Evolutionary conservation across 2,329 filamentous ascomycete species (phyloP).

Genomic region (Penicillium sp.): DNA sequence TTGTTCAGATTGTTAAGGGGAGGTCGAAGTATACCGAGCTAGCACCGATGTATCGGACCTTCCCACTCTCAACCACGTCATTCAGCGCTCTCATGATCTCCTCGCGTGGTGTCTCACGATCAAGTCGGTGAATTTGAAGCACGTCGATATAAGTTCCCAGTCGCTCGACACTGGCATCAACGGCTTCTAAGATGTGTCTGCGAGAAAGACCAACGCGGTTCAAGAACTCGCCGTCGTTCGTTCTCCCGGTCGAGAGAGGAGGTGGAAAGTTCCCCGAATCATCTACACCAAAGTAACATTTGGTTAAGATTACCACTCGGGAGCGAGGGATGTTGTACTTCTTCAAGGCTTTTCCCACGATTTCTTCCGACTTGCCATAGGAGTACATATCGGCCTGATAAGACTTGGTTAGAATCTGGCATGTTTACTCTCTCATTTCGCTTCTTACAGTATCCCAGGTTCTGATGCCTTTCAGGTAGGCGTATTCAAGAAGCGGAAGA

Average conservation of each 20-base stretch:
- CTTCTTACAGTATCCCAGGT: slow-evolving; percentile 42
- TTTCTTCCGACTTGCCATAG: slow-evolving; percentile 62
- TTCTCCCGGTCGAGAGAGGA: slow-evolving; percentile 24
- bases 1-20: neutral
- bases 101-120: slow-evolving; percentile 50
- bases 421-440: neutral
- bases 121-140: slow-evolving; percentile 53
- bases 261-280: slow-evolving; percentile 28
- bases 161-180: slow-evolving; percentile 54
- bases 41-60: slow-evolving; percentile 43
- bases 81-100: slow-evolving; percentile 52
- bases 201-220: slow-evolving; percentile 53
- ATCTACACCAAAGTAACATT: slow-evolving; percentile 50
- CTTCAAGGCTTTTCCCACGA: slow-evolving; percentile 64
- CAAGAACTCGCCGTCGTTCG: slow-evolving; percentile 31
- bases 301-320: slow-evolving; percentile 63
- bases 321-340: slow-evolving; percentile 62
- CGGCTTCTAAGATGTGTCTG: slow-evolving; percentile 63
- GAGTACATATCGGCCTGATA: slow-evolving; percentile 41
- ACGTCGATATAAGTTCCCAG: slow-evolving; percentile 56
- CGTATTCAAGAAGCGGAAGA: slow-evolving; percentile 35
- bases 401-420: neutral
- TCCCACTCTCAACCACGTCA: slow-evolving; percentile 44
- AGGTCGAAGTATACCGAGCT: slow-evolving; percentile 28
- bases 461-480: slow-evolving; percentile 39